These are phyloP conservation scores for Puccinia triticina DNA, from an alignment of 1,284 basidiomycete species.

Conservation along the genomic window DNA sequence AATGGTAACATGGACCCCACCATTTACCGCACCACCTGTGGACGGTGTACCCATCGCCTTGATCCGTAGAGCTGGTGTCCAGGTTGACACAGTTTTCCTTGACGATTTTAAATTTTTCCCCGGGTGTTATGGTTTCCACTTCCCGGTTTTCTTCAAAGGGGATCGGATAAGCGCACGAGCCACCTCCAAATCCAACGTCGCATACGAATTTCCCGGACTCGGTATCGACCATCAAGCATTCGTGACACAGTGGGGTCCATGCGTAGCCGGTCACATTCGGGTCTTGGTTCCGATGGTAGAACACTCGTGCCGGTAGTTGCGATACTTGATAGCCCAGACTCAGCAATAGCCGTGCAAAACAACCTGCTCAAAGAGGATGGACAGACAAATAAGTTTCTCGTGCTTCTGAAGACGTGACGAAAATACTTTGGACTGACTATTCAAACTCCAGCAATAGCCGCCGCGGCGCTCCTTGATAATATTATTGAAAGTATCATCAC, in stretches of 20 bases:
- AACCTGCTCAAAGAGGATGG: slow-evolving; percentile 10
- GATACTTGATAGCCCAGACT: slow-evolving; percentile 19
- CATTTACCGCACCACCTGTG: slow-evolving; percentile 9
- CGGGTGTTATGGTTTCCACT: background rate
- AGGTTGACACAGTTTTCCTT: background rate
- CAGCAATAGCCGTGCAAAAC: slow-evolving; percentile 28
- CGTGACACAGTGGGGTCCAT: slow-evolving; percentile 9
- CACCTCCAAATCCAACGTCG: slow-evolving; percentile 41
- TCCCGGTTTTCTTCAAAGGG: background rate
- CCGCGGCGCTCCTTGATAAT: slow-evolving; percentile 29
- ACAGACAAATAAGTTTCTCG: background rate
- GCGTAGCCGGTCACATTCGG: background rate
- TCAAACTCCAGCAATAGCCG: slow-evolving; percentile 42
- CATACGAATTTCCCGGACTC: background rate
- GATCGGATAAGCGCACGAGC: slow-evolving; percentile 13
- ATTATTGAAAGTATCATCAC: slow-evolving; percentile 5
- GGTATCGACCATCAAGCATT: background rate
- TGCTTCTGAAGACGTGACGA: background rate
- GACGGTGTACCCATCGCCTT: background rate
- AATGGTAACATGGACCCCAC: slow-evolving; percentile 37
- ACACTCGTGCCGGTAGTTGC: slow-evolving; percentile 3
- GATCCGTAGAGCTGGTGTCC: background rate
- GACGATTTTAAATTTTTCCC: slow-evolving; percentile 13
- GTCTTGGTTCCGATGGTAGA: background rate
- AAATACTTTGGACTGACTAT: slow-evolving; percentile 17